Percentiles rank a stretch among this genome's conserved stretches.
These are phyloP conservation scores for Amylocystis lapponica DNA, from an alignment of 768 basidiomycete species.

Conservation along the genomic window DNA sequence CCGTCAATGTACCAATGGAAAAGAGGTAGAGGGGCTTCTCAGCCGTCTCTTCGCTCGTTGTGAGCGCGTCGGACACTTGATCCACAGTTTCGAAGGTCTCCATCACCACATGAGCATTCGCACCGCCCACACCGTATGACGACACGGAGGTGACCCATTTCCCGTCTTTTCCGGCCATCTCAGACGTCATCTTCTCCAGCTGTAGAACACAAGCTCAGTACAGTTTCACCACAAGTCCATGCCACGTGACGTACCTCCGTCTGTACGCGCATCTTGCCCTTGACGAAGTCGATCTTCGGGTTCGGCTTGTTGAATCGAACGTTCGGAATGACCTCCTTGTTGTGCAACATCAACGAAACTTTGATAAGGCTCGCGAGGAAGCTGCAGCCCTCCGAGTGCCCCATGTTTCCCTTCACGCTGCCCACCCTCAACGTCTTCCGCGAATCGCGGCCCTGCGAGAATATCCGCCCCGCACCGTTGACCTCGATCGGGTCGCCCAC, in stretches of 20 bases:
- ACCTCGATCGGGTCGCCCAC: conserved; percentile 22
- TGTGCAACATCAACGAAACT: conserved; percentile 10
- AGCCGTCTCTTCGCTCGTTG: background rate
- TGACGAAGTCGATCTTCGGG: conserved; percentile 12
- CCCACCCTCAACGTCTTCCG: conserved; percentile 30
- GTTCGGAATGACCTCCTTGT: conserved; percentile 14
- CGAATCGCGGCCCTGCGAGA: conserved; percentile 19
- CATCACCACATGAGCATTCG: conserved; percentile 28
- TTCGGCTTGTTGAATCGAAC: conserved; percentile 12
- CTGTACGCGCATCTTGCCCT: conserved; percentile 12
- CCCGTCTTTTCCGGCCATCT: background rate
- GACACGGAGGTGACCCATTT: background rate
- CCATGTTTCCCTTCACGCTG: conserved; percentile 41
- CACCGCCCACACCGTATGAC: conserved; percentile 26
- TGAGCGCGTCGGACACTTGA: conserved; percentile 4
- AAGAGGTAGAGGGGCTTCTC: background rate
- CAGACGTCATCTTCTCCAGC: conserved; percentile 13
- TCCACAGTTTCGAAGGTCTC: conserved; percentile 19
- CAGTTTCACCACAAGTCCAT: background rate
- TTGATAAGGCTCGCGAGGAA: conserved; percentile 29
- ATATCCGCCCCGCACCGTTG: conserved; percentile 18
- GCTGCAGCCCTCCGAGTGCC: conserved; percentile 35
- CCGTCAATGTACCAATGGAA: conserved; percentile 3
- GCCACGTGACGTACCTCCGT: conserved; percentile 4
- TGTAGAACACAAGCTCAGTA: conserved; percentile 9